Base-by-base conservation (phyloP, 1,139 yeast genomes). In the Ogataea hybrid region DNA sequence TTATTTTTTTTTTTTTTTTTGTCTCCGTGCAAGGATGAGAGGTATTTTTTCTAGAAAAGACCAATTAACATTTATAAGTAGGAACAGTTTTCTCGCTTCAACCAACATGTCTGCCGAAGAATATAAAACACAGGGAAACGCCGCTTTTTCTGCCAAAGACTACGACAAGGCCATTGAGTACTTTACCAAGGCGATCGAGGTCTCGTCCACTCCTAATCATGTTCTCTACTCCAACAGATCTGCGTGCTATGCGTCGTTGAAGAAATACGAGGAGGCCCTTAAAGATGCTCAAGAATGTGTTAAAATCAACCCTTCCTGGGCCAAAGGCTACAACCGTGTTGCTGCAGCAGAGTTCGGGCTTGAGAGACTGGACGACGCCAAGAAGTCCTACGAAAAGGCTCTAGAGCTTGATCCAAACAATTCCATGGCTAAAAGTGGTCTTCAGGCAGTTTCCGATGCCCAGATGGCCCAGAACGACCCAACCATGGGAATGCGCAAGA, bases 281-380 rank as follows among this genome's bases (percentile, higher is more conserved):
- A 70, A 73, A 43, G 97, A 92, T 63, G 97, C 97, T 20, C 69
- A 85, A 49, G 78, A 84, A 59, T 84, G 96, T 67, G 81, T 85
- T 40, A 75, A 77, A 57, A 79, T 88, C 67, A 88, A 86, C 52
- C 81, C 87, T 17, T 51, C 79, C 3, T 92, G 97, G 97, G 89
- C 96, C 16, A 92, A 92, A 67, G 98, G 97, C 37, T 86, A 84
- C 71, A 84, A 82, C 59, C 84, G 99, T 67, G 84, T 86, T 38
- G 99, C 89, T 43, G 92, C 97, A 52, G 98, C 98, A 25, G 80
- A 84, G 43, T 84, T 74, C 57, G 98, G 98, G 12, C 71, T 85
- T 50, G 90, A 90, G 16, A 77, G 86, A 49, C 73, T 81, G 46
- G 88, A 81, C 30, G 84, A 75, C 29, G 84, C 94, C 32, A 78